Conservation (phyloP, 805 yeast species). For the Ogataea chonburiensis region DNA sequence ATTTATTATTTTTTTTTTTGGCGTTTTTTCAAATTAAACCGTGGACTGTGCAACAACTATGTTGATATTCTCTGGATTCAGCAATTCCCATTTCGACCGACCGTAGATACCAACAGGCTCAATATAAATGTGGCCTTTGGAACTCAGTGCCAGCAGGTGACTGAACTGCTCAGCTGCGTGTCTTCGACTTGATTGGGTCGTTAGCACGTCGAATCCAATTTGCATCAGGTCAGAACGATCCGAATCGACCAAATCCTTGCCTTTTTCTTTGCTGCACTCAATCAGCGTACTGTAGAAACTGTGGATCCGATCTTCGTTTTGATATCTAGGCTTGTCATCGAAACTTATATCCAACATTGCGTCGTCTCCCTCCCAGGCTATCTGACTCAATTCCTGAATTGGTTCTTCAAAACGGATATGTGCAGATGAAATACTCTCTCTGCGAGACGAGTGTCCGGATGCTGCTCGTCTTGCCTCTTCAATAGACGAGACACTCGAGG, state of each 20-base stretch:
- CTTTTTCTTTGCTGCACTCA: constrained; percentile 6
- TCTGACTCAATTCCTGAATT: constrained; percentile 3
- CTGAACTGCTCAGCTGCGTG: constrained; percentile 24
- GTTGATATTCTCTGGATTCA: constrained; percentile 20
- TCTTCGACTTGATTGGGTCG: constrained; percentile 10
- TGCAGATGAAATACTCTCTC: constrained; percentile 16
- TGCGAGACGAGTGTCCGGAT: constrained; percentile 14
- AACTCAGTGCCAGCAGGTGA: constrained; percentile 19
- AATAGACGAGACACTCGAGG: constrained; percentile 29
- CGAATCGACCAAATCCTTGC: constrained; percentile 4
- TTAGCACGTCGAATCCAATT: constrained; percentile 17
- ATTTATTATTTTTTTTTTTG: constrained; percentile 4
- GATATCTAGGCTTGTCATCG: constrained; percentile 13
- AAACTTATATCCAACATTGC: constrained; percentile 23
- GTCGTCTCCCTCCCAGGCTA: constrained; percentile 21
- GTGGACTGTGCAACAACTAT: constrained; percentile 17
- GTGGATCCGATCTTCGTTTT: background rate
- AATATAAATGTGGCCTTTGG: constrained; percentile 16
- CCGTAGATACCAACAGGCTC: constrained; percentile 19
- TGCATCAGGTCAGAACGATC: constrained; percentile 11
- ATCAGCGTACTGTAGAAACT: constrained; percentile 10
- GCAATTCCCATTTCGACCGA: constrained; percentile 27
- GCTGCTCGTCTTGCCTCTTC: constrained; percentile 28
- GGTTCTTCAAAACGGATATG: constrained; percentile 13
- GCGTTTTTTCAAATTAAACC: too few species aligned